Evolutionary conservation across 2,329 filamentous ascomycete genomes (phyloP), one percentile per base, ranked within the genome.

Genomic region (Fusarium nematophilum): DNA sequence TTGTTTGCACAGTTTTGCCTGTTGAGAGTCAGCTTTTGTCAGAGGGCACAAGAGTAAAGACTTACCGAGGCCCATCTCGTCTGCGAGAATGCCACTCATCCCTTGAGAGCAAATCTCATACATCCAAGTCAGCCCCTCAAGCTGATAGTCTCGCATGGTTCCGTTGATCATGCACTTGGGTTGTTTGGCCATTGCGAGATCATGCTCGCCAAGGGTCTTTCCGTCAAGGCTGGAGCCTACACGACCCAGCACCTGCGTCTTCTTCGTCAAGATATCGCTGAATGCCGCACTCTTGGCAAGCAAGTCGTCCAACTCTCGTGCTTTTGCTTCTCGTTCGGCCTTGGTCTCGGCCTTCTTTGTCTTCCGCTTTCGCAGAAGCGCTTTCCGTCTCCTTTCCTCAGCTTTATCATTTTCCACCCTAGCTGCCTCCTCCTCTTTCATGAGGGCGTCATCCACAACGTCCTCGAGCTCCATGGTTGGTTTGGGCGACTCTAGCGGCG

Each of bases 41-140:
- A 13, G 13, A 34, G 6, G 9, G 9, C 5, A 11, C 1, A 2
- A 5, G 9, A 5, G 5, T 1, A 3, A 1, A 10, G 21, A 58
- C 80, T 55, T 69, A 85, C 85, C 86, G 6, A 97, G 76, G 0
- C 93, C 93, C 93, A 97, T 97, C 73, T 97, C 93, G 67, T 97
- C 93, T 0, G 93, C 93, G 26, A 97, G 74, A 53, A 97, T 97
- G 2, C 93, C 93, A 64, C 92, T 96, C 74, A 97, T 85, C 9
- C 93, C 93, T 69, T 97, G 95, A 3, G 82, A 76, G 52, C 83
- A 86, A 47, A 87, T 85, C 80, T 97, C 92, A 67, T 90, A 96
- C 80, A 99, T 89, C 95, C 95, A 99, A 1, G 96, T 96, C 1
- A 99, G 76, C 0, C 95, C 95, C 72, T 98, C 94, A 0, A 99